Evolutionary conservation across 495 filamentous ascomycete species (phyloP).

Genomic region (Hyaloscypha finlandica): DNA sequence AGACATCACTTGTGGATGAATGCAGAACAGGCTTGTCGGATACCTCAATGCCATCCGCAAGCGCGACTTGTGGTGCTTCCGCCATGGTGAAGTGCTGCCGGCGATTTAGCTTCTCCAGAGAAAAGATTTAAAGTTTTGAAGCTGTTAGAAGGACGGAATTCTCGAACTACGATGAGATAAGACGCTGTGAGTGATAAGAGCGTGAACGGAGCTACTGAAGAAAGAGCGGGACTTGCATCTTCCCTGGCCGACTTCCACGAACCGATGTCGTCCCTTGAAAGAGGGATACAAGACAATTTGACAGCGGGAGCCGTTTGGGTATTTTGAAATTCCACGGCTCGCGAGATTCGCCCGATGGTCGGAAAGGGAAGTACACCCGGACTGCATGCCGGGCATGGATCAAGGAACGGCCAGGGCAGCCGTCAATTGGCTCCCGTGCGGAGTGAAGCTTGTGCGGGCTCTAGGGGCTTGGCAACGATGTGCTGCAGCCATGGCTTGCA

Average conservation of each 20-base stretch:
- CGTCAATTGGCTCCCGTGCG: not conserved
- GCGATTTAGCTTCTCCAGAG: not conserved
- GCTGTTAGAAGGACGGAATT: not conserved
- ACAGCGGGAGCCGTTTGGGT: not conserved
- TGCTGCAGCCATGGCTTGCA: not conserved
- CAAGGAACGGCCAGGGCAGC: not conserved
- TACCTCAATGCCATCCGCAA: not conserved
- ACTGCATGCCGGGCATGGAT: not conserved
- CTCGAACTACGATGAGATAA: not conserved
- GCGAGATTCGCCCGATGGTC: not conserved
- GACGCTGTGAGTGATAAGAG: not conserved
- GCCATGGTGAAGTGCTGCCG: not conserved
- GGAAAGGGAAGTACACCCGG: not conserved
- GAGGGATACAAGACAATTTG: not conserved
- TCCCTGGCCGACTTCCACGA: not conserved
- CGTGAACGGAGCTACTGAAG: not conserved
- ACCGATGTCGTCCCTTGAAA: not conserved
- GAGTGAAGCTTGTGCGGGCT: not conserved
- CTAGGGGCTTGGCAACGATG: not conserved
- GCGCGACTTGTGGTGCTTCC: not conserved
- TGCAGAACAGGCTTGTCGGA: constrained; percentile 7
- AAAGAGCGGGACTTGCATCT: not conserved
- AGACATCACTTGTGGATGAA: constrained; percentile 12
- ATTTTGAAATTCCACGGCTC: not conserved
- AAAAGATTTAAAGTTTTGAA: not conserved